These are phyloP conservation scores for Viridothelium virens DNA, from an alignment of 495 filamentous ascomycete genomes.

Conservation along the genomic window DNA sequence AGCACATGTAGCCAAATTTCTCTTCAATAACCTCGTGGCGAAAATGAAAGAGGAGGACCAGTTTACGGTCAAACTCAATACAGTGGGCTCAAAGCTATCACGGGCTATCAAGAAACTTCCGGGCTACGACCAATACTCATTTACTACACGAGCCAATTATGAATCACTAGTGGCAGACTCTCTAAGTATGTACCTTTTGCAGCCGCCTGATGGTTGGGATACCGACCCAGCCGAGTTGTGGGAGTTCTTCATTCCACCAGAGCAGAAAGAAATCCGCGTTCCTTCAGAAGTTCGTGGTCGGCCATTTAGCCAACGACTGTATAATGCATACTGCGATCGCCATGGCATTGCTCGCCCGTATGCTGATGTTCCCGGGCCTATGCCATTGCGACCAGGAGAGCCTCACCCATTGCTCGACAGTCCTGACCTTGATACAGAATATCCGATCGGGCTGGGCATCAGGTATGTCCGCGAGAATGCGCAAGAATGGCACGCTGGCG, in stretches of 20 bases:
- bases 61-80: slow-evolving; percentile 1
- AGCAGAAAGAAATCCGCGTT: neutral
- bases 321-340: slow-evolving; percentile 6
- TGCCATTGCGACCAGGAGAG: neutral
- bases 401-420: slow-evolving; percentile 1
- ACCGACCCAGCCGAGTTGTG: neutral
- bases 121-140: neutral
- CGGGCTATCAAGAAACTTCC: neutral
- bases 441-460: neutral
- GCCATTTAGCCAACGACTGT: slow-evolving; percentile 1
- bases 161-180: neutral
- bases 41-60: slow-evolving; percentile 2
- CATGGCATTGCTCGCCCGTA: neutral
- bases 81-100: slow-evolving; percentile 1
- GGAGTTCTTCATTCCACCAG: slow-evolving; percentile 6
- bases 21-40: neutral
- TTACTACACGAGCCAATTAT: neutral
- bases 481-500: neutral
- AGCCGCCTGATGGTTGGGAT: neutral
- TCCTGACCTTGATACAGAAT: slow-evolving; percentile 1
- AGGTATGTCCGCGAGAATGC: neutral
- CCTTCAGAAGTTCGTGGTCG: neutral
- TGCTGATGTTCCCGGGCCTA: neutral
- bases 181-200: neutral
- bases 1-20: slow-evolving; percentile 1